phyloP scores from a whole-genome alignment of 192 early-diverging fungal species.

The Coemansia sp. region DNA sequence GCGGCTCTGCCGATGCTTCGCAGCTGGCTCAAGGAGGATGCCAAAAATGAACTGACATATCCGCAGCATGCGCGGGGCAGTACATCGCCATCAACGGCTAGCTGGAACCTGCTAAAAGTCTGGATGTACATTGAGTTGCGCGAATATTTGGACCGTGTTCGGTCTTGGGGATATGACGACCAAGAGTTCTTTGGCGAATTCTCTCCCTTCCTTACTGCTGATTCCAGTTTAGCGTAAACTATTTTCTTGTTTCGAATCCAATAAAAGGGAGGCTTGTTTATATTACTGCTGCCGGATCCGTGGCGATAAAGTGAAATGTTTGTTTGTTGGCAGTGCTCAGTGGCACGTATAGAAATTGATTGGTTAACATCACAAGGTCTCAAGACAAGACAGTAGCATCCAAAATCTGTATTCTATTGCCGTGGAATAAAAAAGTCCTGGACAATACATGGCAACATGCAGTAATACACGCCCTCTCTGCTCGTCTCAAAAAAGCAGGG shows the following conservation, averaged over 20 bases:
- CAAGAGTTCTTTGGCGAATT: constrained; percentile 49
- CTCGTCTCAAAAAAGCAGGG: neutral
- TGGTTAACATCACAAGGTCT: neutral
- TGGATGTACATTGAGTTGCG: constrained; percentile 52
- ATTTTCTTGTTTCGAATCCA: neutral
- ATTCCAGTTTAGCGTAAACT: constrained; percentile 25
- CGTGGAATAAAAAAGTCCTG: too few relatives aligned
- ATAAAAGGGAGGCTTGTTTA: neutral
- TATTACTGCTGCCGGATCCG: neutral
- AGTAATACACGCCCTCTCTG: neutral
- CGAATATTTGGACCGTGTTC: constrained; percentile 40
- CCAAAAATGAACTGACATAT: constrained; percentile 23
- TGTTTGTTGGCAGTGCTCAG: neutral
- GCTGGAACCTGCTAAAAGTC: constrained; percentile 40
- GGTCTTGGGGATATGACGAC: constrained; percentile 49
- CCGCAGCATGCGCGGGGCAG: constrained; percentile 8
- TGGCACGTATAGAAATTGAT: neutral
- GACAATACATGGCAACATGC: neutral
- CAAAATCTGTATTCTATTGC: too few relatives aligned
- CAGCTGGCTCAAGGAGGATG: constrained; percentile 51
- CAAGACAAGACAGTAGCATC: neutral
- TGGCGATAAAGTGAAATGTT: neutral
- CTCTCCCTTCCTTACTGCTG: constrained; percentile 44
- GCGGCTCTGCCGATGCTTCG: constrained; percentile 73
- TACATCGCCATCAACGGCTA: constrained; percentile 7